Evolutionary conservation across 2,329 filamentous ascomycete genomes (phyloP).

Genomic region (Colletotrichum lupini): DNA sequence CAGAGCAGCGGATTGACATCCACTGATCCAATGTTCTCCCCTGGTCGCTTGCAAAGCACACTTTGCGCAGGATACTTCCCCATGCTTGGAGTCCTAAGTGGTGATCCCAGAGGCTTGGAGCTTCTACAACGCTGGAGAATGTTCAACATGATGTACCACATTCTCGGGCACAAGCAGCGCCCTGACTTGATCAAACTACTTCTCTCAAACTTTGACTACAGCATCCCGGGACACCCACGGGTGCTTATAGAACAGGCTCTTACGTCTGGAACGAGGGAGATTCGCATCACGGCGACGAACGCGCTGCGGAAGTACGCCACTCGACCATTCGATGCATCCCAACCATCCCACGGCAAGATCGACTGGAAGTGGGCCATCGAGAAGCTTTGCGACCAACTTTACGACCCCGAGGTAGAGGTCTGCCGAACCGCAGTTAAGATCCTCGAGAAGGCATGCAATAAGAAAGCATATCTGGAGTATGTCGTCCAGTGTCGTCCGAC

Average conservation of each 20-base stretch:
- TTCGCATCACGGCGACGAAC: constrained; percentile 90
- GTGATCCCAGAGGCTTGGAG: constrained; percentile 82
- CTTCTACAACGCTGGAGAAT: constrained; percentile 97
- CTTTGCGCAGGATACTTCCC: constrained; percentile 94
- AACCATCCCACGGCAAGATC: constrained; percentile 46
- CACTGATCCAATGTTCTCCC: constrained; percentile 88
- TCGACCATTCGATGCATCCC: constrained; percentile 52
- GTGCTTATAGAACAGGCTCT: constrained; percentile 94
- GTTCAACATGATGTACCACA: constrained; percentile 99
- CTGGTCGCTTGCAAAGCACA: constrained; percentile 84
- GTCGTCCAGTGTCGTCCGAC: constrained; percentile 96
- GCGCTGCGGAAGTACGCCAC: constrained; percentile 88
- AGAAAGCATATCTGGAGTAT: constrained; percentile 89
- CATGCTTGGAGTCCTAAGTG: constrained; percentile 88
- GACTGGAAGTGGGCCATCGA: constrained; percentile 97
- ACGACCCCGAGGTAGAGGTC: constrained; percentile 96
- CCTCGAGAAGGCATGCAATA: constrained; percentile 95
- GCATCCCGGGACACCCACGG: constrained; percentile 85
- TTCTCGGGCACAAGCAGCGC: constrained; percentile 89
- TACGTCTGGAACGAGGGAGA: constrained; percentile 90
- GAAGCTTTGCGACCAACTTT: constrained; percentile 96
- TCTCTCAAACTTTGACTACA: constrained; percentile 92
- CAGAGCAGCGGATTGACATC: constrained; percentile 80
- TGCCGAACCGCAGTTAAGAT: constrained; percentile 98
- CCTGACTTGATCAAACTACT: constrained; percentile 92